Evolutionary conservation across 2,329 filamentous ascomycete species (phyloP).

Genomic region (Sclerotinia sclerotiorum): DNA sequence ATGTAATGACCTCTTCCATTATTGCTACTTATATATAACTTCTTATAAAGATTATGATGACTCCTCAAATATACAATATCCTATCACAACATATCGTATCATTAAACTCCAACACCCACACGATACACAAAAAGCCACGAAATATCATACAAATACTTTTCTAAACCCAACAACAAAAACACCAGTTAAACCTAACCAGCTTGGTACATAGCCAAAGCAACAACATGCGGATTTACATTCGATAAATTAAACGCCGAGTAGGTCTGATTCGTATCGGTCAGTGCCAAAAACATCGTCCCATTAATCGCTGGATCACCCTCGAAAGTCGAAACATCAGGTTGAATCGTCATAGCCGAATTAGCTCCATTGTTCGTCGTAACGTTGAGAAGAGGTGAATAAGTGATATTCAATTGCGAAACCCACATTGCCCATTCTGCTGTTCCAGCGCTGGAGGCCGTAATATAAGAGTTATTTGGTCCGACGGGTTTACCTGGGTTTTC

Average conservation of each 20-base stretch:
- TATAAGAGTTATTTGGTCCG: slow-evolving; percentile 80
- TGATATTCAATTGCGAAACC: slow-evolving; percentile 75
- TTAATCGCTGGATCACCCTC: slow-evolving; percentile 61
- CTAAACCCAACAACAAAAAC: not conserved
- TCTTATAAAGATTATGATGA: not conserved
- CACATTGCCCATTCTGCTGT: slow-evolving; percentile 68
- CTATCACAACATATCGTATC: not conserved
- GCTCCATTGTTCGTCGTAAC: slow-evolving; percentile 44
- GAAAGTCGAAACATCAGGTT: slow-evolving; percentile 69
- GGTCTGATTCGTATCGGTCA: slow-evolving; percentile 67
- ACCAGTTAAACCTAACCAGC: slow-evolving; percentile 57
- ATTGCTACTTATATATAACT: not conserved
- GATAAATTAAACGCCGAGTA: slow-evolving; percentile 76
- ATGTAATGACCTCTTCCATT: not conserved
- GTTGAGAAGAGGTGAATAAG: slow-evolving; percentile 62
- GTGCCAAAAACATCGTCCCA: slow-evolving; percentile 74
- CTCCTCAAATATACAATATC: not conserved
- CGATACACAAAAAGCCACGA: not conserved
- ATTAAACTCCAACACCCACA: not conserved
- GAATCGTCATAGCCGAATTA: slow-evolving; percentile 54
- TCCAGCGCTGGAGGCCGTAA: slow-evolving; percentile 61
- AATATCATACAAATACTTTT: not conserved
- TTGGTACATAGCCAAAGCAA: slow-evolving; percentile 73
- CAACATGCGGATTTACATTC: slow-evolving; percentile 73
- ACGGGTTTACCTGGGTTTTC: slow-evolving; percentile 66